Evolutionary conservation across 768 basidiomycete genomes (phyloP), one percentile per base, ranked within the genome.

Genomic region (Leccinum disarticulatum): DNA sequence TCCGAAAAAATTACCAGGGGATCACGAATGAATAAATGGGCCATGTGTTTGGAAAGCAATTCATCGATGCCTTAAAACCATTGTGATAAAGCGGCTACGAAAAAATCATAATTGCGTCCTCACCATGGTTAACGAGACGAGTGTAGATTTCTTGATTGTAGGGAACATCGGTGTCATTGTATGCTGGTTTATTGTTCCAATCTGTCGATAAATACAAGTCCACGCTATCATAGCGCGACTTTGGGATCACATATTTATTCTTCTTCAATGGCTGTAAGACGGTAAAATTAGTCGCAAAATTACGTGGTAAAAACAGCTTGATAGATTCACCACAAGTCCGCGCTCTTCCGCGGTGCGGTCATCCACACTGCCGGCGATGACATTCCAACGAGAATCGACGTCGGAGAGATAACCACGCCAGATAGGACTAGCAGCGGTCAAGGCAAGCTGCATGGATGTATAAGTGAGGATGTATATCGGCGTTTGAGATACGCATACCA

Each of bases 361-460:
- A 68, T 99, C 97, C 0, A 99, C 96, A 67, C 93, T 93, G n/a
- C 91, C 97, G 10, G 97, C 91, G 63, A 99, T 97, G 10, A 99
- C 97, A 68, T 98, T 93, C 97, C 97, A 99, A 47, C 97, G 86
- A 68, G 93, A 97, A 77, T 99, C 97, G 6, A 98, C 95, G 71
- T 99, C 95, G 43, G 95, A 88, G 47, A 99, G 83, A 72, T 93
- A 90, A 6, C 97, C 97, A 61, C 97, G 83, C 86, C 93, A 99
- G 14, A 93, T 82, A 4, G 97, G 97, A 70, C 95, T 95, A 1
- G 94, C 93, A 28, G 95, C 97, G 1, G 91, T 93, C 69, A 98
- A 76, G 3, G 97, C 97, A 56, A 99, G 80, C 95, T 97, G 73
- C 47, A 36, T 2, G 47, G n/a, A 41, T n/a, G 27, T 4, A 41